A percentile compares a stretch with the other conserved stretches of the same genome.
These are phyloP conservation scores for Aschersonia sp. DNA, from an alignment of 2,329 filamentous ascomycete species.

Conservation along the genomic window DNA sequence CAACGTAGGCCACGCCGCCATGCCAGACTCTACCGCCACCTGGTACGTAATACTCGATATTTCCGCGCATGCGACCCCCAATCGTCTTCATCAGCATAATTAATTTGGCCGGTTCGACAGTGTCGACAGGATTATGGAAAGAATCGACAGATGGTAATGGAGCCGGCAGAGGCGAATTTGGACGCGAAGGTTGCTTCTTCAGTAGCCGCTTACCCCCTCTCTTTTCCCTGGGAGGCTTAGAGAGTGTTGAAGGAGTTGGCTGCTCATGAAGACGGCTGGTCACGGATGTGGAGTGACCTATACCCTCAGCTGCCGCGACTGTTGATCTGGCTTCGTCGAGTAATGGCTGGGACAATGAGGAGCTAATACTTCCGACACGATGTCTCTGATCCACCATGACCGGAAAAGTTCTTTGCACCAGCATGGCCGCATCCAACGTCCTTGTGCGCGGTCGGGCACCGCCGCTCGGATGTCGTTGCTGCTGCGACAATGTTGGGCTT, in stretches of 20 bases:
- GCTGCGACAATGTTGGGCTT: slow-evolving; percentile 8
- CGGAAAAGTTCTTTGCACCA: slow-evolving; percentile 26
- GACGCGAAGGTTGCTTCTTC: slow-evolving; percentile 40
- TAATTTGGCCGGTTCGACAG: slow-evolving; percentile 56
- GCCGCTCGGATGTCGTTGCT: slow-evolving; percentile 17
- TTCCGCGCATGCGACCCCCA: slow-evolving; percentile 66
- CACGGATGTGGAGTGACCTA: slow-evolving; percentile 26
- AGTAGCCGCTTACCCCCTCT: slow-evolving; percentile 37
- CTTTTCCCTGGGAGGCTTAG: slow-evolving; percentile 15
- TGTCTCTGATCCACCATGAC: slow-evolving; percentile 37
- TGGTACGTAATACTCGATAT: slow-evolving; percentile 51
- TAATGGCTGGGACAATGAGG: slow-evolving; percentile 38
- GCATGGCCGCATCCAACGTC: slow-evolving; percentile 41
- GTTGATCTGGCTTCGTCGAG: slow-evolving; percentile 31
- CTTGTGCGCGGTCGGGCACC: slow-evolving; percentile 36
- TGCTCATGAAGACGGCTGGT: slow-evolving; percentile 18
- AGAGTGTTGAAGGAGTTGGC: slow-evolving; percentile 8
- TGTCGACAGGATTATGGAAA: slow-evolving; percentile 42
- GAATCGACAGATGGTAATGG: slow-evolving; percentile 44
- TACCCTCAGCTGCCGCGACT: slow-evolving; percentile 25
- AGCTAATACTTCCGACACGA: slow-evolving; percentile 57
- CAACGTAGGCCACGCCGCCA: slow-evolving; percentile 60
- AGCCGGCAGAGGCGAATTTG: slow-evolving; percentile 40
- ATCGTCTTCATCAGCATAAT: slow-evolving; percentile 63
- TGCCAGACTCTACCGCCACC: slow-evolving; percentile 50